Evolutionary conservation across 192 early-diverging fungal species (phyloP), one percentile per base, ranked within the genome.

Genomic region (Powellomyces hirtus): DNA sequence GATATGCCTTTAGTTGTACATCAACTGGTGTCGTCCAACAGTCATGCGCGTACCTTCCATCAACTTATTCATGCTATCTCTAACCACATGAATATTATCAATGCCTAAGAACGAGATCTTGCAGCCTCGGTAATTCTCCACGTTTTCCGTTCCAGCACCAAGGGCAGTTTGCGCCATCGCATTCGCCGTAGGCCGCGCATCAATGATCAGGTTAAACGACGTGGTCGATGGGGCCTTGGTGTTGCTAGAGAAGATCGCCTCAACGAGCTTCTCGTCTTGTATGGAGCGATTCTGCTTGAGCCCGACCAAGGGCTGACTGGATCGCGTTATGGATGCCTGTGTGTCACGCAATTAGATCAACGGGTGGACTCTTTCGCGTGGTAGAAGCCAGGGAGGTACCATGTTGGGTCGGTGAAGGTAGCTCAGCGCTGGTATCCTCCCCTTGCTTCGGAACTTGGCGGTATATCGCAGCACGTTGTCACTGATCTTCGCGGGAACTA

Each of bases 1-100:
- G n/a, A n/a, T n/a, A n/a, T n/a, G n/a, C n/a, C n/a, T n/a, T n/a
- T n/a, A n/a, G n/a, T n/a, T n/a, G n/a, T n/a, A n/a, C n/a, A n/a
- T n/a, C n/a, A n/a, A n/a, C n/a, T n/a, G n/a, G n/a, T n/a, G n/a
- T n/a, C n/a, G n/a, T n/a, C n/a, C n/a, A n/a, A n/a, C n/a, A n/a
- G n/a, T n/a, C n/a, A n/a, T 6, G 4, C 10, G 53, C 61, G 59
- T 81, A 94, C 92, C 89, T 75, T 94, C 94, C 22, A 90, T 84
- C 45, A 99, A 72, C 60, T 86, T 89, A 59, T 82, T 84, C 70
- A 95, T 80, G 60, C 90, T 91, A 52, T 95, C 95, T 36, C 97
- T 78, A 86, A 99, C 94, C 7, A 97, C 94, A 73, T 99, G 97
- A 68, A 99, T 99, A 74, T 99, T 99, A 59, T 95, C 95, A 59